phyloP scores from a whole-genome alignment of 371 early-diverging fungal species.

The Mortierella sp. region DNA sequence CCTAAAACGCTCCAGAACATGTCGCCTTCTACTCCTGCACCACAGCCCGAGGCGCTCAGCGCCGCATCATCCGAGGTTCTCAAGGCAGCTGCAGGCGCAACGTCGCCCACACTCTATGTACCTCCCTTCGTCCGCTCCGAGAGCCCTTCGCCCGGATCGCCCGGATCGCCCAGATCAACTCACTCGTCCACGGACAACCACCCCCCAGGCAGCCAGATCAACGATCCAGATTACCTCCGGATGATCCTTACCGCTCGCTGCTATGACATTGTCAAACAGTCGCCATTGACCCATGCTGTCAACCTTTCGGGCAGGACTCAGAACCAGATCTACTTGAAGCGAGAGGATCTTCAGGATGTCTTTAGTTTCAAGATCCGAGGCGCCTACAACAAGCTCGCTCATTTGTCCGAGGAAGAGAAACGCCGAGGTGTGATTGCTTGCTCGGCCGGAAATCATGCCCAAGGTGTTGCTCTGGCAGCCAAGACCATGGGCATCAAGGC shows the following conservation, averaged over 20 bases:
- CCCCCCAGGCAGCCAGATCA: constrained; percentile 12
- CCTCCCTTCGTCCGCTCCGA: constrained; percentile 19
- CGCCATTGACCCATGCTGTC: constrained; percentile 85
- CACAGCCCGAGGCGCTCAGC: too few species aligned
- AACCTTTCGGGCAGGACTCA: constrained; percentile 78
- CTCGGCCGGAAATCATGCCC: constrained; percentile 97
- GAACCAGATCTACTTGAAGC: constrained; percentile 84
- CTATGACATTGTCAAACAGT: constrained; percentile 92
- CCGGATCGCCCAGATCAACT: constrained; percentile 1
- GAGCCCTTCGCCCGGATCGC: constrained; percentile 13
- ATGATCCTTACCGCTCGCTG: constrained; percentile 91
- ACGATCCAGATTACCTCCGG: constrained; percentile 92
- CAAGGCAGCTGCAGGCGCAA: neutral
- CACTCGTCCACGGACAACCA: constrained; percentile 4
- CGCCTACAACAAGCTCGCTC: constrained; percentile 92
- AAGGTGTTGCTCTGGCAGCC: constrained; percentile 94
- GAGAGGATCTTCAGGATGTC: constrained; percentile 97
- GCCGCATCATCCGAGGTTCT: too few species aligned
- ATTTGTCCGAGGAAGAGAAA: constrained; percentile 82
- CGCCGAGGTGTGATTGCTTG: constrained; percentile 92
- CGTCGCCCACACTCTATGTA: constrained; percentile 9
- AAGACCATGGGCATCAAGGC: constrained; percentile 90
- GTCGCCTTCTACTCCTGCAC: too few species aligned
- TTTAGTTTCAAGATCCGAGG: constrained; percentile 98
- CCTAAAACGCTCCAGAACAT: too few species aligned